A percentile compares a stretch with the other conserved stretches of the same genome.
Evolutionary conservation across 2,329 filamentous ascomycete genomes (phyloP).

Genomic region (Venturiaceae sp.): DNA sequence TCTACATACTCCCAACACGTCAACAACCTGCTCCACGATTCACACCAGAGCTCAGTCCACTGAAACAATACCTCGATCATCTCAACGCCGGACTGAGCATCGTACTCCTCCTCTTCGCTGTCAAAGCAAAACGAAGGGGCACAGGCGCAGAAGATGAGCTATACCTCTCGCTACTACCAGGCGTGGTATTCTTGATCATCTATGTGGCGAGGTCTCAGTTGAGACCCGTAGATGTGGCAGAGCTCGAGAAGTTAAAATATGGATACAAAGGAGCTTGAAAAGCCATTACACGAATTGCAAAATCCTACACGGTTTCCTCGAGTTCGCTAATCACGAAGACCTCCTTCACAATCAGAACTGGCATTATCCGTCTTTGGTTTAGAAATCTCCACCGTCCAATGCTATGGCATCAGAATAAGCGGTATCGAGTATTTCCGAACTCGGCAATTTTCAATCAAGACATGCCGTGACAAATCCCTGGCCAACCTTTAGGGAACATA

Average conservation of each 20-base stretch:
- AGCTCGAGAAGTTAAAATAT: constrained; percentile 54
- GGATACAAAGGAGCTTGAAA: constrained; percentile 55
- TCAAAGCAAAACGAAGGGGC: constrained; percentile 10
- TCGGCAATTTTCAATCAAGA: no score
- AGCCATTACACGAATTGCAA: no score
- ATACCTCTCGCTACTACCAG: constrained; percentile 11
- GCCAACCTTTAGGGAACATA: no score
- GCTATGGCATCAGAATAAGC: no score
- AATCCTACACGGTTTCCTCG: no score
- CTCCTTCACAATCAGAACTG: no score
- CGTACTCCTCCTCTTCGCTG: background rate
- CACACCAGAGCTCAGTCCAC: background rate
- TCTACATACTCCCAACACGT: constrained; percentile 46
- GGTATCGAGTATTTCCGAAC: no score
- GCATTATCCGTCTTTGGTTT: no score
- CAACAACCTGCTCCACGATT: constrained; percentile 21
- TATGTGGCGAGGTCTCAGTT: constrained; percentile 56
- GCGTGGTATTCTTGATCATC: constrained; percentile 50
- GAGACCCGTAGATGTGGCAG: constrained; percentile 58
- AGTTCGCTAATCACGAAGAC: no score
- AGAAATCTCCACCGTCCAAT: no score
- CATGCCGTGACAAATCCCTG: no score
- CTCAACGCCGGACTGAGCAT: background rate
- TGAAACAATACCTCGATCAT: constrained; percentile 5
- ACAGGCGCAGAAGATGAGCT: constrained; percentile 27